Evolutionary conservation across 345 rosid genomes (phyloP).

Genomic region (Eucalyptus tenuipes): DNA sequence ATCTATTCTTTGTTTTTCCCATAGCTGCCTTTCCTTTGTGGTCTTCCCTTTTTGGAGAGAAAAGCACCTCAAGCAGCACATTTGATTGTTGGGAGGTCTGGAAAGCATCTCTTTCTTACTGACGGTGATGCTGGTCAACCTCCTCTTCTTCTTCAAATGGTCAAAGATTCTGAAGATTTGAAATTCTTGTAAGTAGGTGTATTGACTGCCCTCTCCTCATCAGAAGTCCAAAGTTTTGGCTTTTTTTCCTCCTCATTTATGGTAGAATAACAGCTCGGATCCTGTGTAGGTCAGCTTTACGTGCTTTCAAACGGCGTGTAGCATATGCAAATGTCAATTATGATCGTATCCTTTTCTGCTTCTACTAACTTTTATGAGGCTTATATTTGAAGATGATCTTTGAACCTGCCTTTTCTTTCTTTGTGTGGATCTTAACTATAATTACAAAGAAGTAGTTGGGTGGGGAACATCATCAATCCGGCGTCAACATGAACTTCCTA

Average conservation of each 20-base stretch:
- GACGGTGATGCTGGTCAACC: slow-evolving; percentile 63
- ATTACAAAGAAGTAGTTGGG: slow-evolving; percentile 63
- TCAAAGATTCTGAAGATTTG: slow-evolving; percentile 48
- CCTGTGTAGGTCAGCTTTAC: slow-evolving; percentile 65
- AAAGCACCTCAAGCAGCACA: slow-evolving; percentile 85
- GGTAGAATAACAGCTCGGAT: slow-evolving; percentile 1
- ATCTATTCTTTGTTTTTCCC: background rate
- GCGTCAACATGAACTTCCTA: slow-evolving; percentile 77
- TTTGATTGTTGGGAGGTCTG: slow-evolving; percentile 77
- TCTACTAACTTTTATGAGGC: background rate
- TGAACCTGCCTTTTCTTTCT: background rate
- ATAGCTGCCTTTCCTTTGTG: slow-evolving; percentile 89
- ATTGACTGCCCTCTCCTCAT: background rate
- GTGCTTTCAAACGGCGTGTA: slow-evolving; percentile 78
- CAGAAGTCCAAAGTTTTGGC: background rate
- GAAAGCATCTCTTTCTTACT: slow-evolving; percentile 85
- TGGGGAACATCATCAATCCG: slow-evolving; percentile 95
- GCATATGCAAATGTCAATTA: slow-evolving; percentile 85
- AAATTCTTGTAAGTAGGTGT: slow-evolving; percentile 58
- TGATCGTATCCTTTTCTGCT: slow-evolving; percentile 63
- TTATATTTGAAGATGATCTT: background rate
- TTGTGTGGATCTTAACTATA: slow-evolving; percentile 20
- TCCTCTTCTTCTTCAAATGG: slow-evolving; percentile 92
- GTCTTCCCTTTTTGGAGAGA: slow-evolving; percentile 84
- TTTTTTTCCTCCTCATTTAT: background rate